Evolutionary conservation across 768 basidiomycete genomes (phyloP).

Genomic region (Melanogaster broomeanus): DNA sequence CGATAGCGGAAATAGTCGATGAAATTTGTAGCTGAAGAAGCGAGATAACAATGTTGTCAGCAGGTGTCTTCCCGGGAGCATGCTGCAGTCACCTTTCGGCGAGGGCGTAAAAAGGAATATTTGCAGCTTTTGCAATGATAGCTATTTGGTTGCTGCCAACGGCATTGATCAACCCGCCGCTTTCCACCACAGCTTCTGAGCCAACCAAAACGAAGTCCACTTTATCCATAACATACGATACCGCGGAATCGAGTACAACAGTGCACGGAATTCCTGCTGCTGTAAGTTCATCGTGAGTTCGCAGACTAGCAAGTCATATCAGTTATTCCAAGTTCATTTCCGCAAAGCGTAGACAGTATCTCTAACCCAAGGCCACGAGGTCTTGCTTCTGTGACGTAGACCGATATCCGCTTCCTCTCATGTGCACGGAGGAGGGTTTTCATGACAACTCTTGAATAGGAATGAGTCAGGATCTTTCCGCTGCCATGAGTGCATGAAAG

Average conservation of each 20-base stretch:
- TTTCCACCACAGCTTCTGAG: constrained; percentile 97
- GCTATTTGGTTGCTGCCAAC: constrained; percentile 97
- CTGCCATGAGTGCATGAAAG: constrained; percentile 13
- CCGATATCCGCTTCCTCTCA: constrained; percentile 89
- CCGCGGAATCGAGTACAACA: constrained; percentile 93
- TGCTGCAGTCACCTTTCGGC: constrained; percentile 72
- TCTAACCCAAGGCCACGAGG: constrained; percentile 86
- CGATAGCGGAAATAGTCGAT: constrained; percentile 91
- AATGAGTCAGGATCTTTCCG: constrained; percentile 90
- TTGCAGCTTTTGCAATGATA: constrained; percentile 89
- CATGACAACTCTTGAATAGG: constrained; percentile 94
- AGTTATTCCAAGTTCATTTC: constrained; percentile 7
- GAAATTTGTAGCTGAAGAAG: constrained; percentile 86
- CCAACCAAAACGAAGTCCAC: constrained; percentile 96
- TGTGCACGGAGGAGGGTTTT: constrained; percentile 90
- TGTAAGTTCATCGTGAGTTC: constrained; percentile 85
- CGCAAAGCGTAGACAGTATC: constrained; percentile 4
- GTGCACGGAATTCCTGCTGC: constrained; percentile 93
- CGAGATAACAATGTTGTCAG: constrained; percentile 24
- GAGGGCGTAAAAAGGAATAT: constrained; percentile 95
- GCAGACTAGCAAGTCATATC: constrained; percentile 55
- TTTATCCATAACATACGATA: constrained; percentile 95
- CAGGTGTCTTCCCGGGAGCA: constrained; percentile 18
- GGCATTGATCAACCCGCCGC: constrained; percentile 88
- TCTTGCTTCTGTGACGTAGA: constrained; percentile 96